Evolutionary conservation across 345 rosid species (phyloP).

Genomic region (Salix viminalis): DNA sequence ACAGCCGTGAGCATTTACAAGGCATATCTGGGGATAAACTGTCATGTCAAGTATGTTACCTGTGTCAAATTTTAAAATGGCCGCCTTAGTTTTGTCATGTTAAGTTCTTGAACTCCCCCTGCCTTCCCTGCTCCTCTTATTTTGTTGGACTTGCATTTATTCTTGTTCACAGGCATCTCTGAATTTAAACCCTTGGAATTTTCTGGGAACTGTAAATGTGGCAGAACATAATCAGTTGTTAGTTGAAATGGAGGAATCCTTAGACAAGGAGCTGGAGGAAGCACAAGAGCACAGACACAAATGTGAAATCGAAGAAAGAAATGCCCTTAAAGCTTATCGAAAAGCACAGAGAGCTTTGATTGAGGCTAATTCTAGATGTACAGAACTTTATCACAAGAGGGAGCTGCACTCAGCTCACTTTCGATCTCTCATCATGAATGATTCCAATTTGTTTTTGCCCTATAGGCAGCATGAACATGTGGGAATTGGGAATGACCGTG

Average conservation of each 20-base stretch:
- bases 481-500: constrained; percentile 35
- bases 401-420: constrained; percentile 64
- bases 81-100: constrained; percentile 3
- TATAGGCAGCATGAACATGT: constrained; percentile 38
- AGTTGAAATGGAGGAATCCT: constrained; percentile 67
- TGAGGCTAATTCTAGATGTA: constrained; percentile 83
- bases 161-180: constrained; percentile 40
- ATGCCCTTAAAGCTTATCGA: constrained; percentile 80
- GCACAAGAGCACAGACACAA: constrained; percentile 63
- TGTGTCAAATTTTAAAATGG: constrained; percentile 13
- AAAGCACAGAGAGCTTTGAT: constrained; percentile 82
- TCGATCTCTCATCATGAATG: constrained; percentile 55
- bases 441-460: constrained; percentile 53
- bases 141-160: constrained; percentile 6
- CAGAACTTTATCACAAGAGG: constrained; percentile 66
- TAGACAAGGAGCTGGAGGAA: constrained; percentile 81
- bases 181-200: constrained; percentile 35
- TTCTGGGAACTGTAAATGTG: constrained; percentile 34
- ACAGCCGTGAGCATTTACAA: constrained; percentile 22
- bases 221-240: constrained; percentile 39
- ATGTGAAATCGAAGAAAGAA: constrained; percentile 93
- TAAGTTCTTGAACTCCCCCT: background rate
- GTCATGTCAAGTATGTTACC: constrained; percentile 41
- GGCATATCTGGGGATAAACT: constrained; percentile 33
- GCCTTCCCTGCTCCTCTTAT: background rate